phyloP scores from a whole-genome alignment of 345 rosid species.

The Abelmoschus esculentus region DNA sequence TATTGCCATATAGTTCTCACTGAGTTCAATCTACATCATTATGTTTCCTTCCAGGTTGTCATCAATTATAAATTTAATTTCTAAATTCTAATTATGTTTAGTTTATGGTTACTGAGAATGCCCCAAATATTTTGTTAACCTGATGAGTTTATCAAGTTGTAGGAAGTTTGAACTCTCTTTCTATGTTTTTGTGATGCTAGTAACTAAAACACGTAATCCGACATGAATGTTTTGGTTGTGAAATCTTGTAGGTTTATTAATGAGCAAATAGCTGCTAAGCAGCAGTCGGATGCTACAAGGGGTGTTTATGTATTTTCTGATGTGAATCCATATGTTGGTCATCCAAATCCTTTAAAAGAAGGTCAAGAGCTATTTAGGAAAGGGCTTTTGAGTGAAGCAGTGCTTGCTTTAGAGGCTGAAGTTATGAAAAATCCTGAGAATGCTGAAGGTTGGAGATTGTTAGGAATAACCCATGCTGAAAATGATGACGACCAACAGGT shows the following conservation, averaged over 20 bases:
- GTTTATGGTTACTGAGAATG: background rate
- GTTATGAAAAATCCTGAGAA: conserved; percentile 92
- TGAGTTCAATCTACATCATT: background rate
- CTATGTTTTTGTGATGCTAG: background rate
- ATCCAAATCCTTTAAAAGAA: conserved; percentile 88
- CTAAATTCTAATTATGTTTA: background rate
- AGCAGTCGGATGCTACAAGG: conserved; percentile 52
- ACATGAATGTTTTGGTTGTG: background rate
- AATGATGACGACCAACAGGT: conserved; percentile 99
- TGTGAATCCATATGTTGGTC: conserved; percentile 98
- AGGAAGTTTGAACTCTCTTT: background rate
- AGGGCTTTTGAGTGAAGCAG: conserved; percentile 99
- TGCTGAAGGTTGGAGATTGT: conserved; percentile 99
- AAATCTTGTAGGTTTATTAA: conserved; percentile 45
- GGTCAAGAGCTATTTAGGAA: conserved; percentile 90
- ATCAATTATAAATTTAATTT: background rate
- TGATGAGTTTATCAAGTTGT: background rate
- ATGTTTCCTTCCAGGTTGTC: background rate
- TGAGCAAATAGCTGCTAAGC: conserved; percentile 62
- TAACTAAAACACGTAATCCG: background rate
- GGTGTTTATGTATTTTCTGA: conserved; percentile 95
- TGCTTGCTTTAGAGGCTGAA: conserved; percentile 99
- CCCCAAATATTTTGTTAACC: background rate
- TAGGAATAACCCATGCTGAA: conserved; percentile 96
- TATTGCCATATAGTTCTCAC: background rate